Base-by-base conservation (phyloP, 2,329 filamentous ascomycete genomes). In the Cladosporium sp. region DNA sequence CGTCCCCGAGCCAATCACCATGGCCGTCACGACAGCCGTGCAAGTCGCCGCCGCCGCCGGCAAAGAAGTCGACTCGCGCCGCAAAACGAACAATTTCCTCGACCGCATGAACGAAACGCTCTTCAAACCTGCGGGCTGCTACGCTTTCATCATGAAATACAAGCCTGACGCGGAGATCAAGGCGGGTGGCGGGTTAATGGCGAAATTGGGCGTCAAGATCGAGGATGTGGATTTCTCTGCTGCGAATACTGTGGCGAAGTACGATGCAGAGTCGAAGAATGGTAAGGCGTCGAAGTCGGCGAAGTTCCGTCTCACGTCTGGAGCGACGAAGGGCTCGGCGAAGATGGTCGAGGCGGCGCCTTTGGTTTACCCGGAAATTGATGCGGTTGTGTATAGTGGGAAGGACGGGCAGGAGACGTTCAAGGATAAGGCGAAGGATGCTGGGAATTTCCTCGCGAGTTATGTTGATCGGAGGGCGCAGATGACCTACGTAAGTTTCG, bases 51-150 rank as follows among this genome's bases (percentile, higher is more conserved):
- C 81, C 0, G 73, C 80, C 14, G 75, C 78, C 1, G 78, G 79
- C 0, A 78, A 79, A 63, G 79, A 82, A 59, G 72, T 78, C 11
- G 77, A 78, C 59, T 56, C 60, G 1, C 69, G 72, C 21, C 74
- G 77, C 69, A 76, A 79, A 49, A 80, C 82, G 0, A 88, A 87
- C 69, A 76, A 72, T 0, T 88, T 86, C 70, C 79, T 89, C 18
- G 81, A 87, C 68, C 75, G 78, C 39, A 79, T 86, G 69, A 89
- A 88, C 70, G 77, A 81, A 10, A 78, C 83, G 3, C 81, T 86
- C 66, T 89, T 89, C 73, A 80, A 79, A 56, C 86, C 86, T 0
- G 80, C 80, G 1, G 86, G 86, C 0, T 78, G 88, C 0, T 85
- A 82, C 73, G 82, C 80, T 66, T 76, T 85, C 23, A 78, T 89